Percentiles rank a stretch among this genome's conserved stretches.
Evolutionary conservation across 768 basidiomycete genomes (phyloP).

Genomic region (Tylopilus sp.): DNA sequence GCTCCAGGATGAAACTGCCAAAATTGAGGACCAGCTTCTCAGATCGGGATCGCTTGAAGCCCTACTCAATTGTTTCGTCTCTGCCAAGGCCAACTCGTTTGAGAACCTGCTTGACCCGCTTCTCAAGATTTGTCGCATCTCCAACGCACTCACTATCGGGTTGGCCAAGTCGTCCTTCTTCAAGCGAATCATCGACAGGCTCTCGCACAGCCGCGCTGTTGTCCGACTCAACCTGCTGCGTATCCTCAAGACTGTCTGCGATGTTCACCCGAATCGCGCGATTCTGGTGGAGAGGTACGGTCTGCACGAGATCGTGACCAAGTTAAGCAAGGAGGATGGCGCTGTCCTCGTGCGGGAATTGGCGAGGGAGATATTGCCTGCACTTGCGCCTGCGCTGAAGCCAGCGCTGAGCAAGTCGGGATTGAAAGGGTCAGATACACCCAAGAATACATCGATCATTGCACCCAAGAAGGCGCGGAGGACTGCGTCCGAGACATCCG

Average conservation of each 20-base stretch:
- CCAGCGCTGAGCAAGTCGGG: conserved; percentile 39
- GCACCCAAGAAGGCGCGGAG: conserved; percentile 66
- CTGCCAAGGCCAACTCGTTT: conserved; percentile 84
- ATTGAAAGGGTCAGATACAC: conserved; percentile 33
- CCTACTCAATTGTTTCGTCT: conserved; percentile 75
- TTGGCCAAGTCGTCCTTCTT: conserved; percentile 84
- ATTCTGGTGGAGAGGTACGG: conserved; percentile 82
- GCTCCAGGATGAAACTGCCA: conserved; percentile 92
- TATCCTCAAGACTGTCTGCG: conserved; percentile 81
- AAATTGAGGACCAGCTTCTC: conserved; percentile 86
- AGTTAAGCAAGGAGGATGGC: conserved; percentile 78
- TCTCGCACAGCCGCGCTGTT: conserved; percentile 73
- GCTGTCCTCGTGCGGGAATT: conserved; percentile 90
- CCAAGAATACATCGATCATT: conserved; percentile 38
- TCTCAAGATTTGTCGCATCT: conserved; percentile 86
- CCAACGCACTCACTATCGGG: conserved; percentile 65
- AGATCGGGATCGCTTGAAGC: conserved; percentile 62
- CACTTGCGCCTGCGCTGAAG: conserved; percentile 67
- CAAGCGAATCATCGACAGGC: conserved; percentile 79
- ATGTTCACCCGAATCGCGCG: conserved; percentile 82
- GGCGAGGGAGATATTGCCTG: conserved; percentile 80
- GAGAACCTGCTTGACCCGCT: conserved; percentile 91
- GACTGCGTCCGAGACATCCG: conserved; percentile 66
- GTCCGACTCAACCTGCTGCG: conserved; percentile 88
- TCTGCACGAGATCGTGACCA: conserved; percentile 74